Conservation (phyloP, 1,139 yeast genomes). For the Candida glucosophila region DNA sequence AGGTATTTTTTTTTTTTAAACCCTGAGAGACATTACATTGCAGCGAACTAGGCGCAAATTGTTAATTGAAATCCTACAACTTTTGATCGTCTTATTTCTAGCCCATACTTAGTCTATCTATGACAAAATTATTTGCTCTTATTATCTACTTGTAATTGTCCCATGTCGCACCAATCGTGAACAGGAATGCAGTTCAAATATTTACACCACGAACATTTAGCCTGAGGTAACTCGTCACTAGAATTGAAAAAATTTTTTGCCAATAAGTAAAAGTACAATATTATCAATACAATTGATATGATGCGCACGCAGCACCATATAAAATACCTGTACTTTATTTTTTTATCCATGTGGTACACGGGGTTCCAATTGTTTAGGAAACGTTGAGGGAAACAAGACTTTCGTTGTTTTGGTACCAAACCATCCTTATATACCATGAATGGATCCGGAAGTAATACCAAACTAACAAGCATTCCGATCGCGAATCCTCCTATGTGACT, state of each 20-base stretch:
- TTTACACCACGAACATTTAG: conserved; percentile 59
- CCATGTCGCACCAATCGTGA: conserved; percentile 63
- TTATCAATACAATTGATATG: conserved; percentile 35
- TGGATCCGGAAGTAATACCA: conserved; percentile 54
- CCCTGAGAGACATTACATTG: no score
- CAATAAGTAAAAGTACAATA: conserved; percentile 45
- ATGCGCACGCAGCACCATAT: conserved; percentile 46
- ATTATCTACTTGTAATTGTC: conserved; percentile 31
- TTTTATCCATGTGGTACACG: conserved; percentile 23
- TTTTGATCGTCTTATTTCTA: no score
- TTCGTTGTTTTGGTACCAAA: conserved; percentile 28
- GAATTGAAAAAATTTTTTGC: conserved; percentile 36
- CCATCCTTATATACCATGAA: conserved; percentile 37
- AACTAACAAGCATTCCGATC: conserved; percentile 47
- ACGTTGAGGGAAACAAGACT: conserved; percentile 32
- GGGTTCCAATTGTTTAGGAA: conserved; percentile 38
- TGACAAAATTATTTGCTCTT: no score
- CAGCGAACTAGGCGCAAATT: no score
- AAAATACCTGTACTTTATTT: conserved; percentile 25
- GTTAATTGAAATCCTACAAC: no score
- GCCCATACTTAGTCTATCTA: no score
- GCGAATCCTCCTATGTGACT: conserved; percentile 74
- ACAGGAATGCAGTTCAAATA: conserved; percentile 68
- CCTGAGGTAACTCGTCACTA: conserved; percentile 29
- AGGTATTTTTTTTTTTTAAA: no score